phyloP scores from a whole-genome alignment of 2,329 filamentous ascomycete genomes.

The Sporothrix sp. region DNA sequence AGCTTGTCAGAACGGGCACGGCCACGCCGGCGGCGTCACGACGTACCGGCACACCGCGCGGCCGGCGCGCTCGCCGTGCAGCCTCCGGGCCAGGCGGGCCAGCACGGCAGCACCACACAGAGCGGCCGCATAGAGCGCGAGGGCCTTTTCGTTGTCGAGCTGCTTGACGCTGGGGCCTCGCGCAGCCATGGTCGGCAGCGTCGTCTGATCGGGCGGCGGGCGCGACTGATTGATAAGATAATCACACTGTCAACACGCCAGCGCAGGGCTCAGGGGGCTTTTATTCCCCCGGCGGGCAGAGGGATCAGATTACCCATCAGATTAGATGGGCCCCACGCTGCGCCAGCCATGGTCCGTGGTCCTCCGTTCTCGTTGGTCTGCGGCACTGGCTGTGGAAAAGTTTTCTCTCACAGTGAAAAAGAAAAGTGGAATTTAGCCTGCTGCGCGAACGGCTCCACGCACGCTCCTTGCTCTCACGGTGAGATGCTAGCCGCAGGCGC shows the following conservation, averaged over 20 bases:
- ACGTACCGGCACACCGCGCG: too few species aligned
- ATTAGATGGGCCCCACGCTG: too few species aligned
- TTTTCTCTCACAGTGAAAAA: not conserved
- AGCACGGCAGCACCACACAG: not conserved
- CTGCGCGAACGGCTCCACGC: not conserved
- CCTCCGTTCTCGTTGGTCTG: too few species aligned
- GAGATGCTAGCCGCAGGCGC: not conserved
- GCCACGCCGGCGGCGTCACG: too few species aligned
- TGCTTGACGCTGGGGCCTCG: conserved; percentile 10
- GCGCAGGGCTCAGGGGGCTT: too few species aligned
- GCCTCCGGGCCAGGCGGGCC: not conserved
- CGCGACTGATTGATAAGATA: conserved; percentile 4
- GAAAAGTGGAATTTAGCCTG: not conserved
- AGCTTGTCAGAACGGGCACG: not conserved
- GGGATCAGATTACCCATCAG: too few species aligned
- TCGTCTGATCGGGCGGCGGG: too few species aligned
- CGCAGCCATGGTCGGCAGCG: not conserved
- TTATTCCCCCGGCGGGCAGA: too few species aligned
- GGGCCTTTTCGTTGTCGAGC: conserved; percentile 11
- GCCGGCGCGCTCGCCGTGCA: not conserved
- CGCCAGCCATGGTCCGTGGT: too few species aligned
- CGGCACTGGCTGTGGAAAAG: not conserved
- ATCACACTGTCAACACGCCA: not conserved
- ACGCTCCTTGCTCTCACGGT: not conserved
- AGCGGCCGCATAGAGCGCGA: conserved; percentile 7